Evolutionary conservation across 805 yeast species (phyloP).

Genomic region (Starmerella sirachaensis): DNA sequence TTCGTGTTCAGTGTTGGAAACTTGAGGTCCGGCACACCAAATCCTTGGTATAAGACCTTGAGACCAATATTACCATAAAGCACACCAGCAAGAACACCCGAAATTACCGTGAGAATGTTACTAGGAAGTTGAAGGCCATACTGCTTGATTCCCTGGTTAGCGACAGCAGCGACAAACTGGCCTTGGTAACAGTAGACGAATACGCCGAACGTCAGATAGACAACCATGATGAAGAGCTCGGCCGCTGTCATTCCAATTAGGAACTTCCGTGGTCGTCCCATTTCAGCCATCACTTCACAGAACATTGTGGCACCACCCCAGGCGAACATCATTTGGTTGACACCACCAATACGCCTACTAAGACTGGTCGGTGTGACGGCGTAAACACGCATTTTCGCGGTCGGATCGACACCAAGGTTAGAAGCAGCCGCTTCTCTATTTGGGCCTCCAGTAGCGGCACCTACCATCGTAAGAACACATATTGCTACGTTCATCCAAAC

Average conservation of each 20-base stretch:
- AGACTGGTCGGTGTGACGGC: constrained; percentile 6
- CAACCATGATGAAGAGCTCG: constrained; percentile 32
- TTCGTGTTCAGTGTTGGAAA: constrained; percentile 29
- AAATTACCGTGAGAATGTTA: constrained; percentile 30
- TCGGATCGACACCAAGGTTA: neutral
- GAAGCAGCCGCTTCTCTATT: constrained; percentile 23
- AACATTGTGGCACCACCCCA: constrained; percentile 43
- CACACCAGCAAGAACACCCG: constrained; percentile 36
- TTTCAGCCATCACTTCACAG: constrained; percentile 39
- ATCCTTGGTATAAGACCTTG: constrained; percentile 35
- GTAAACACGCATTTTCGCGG: neutral
- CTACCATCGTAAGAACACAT: constrained; percentile 37
- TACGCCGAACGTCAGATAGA: constrained; percentile 35
- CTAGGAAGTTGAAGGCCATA: constrained; percentile 29
- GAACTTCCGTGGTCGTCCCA: constrained; percentile 39
- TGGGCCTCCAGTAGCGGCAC: constrained; percentile 27
- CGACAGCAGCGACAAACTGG: constrained; percentile 30
- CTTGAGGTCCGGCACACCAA: constrained; percentile 28
- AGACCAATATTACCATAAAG: constrained; percentile 38
- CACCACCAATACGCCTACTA: constrained; percentile 15
- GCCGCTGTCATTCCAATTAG: constrained; percentile 38
- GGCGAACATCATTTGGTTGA: constrained; percentile 38
- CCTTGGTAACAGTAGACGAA: constrained; percentile 37
- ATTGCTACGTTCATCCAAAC: constrained; percentile 38
- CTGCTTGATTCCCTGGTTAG: constrained; percentile 34